Evolutionary conservation across 129 eudicot genomes (phyloP).

Genomic region (Pittosporum tobira): DNA sequence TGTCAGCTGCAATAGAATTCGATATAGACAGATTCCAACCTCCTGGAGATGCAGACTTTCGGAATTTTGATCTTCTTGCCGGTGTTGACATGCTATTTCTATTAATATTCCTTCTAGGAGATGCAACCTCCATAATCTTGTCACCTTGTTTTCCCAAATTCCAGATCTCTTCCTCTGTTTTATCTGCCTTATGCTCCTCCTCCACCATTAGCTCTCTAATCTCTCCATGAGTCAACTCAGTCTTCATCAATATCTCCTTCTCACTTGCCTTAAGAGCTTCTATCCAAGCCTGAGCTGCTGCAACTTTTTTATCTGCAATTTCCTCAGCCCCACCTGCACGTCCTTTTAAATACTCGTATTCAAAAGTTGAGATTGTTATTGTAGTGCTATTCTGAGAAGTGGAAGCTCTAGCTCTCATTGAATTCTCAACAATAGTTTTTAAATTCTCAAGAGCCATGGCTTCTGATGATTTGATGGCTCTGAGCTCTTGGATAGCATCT

Average conservation of each 20-base stretch:
- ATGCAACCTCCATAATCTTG: slow-evolving; percentile 11
- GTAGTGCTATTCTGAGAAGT: slow-evolving; percentile 31
- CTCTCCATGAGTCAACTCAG: slow-evolving; percentile 31
- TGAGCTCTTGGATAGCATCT: slow-evolving; percentile 43
- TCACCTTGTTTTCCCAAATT: slow-evolving; percentile 9
- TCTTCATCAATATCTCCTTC: slow-evolving; percentile 44
- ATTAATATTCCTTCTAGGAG: slow-evolving; percentile 22
- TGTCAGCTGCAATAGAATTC: slow-evolving; percentile 20
- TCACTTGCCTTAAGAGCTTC: slow-evolving; percentile 70
- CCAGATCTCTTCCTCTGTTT: slow-evolving; percentile 15
- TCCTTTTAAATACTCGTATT: slow-evolving; percentile 57
- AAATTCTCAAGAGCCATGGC: slow-evolving; percentile 39
- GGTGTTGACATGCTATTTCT: slow-evolving; percentile 26
- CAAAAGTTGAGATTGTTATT: slow-evolving; percentile 51
- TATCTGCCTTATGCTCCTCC: slow-evolving; percentile 20
- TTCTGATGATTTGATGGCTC: slow-evolving; percentile 50
- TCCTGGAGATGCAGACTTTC: slow-evolving; percentile 36
- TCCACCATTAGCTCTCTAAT: slow-evolving; percentile 23
- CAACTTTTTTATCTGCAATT: slow-evolving; percentile 70
- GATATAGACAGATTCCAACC: slow-evolving; percentile 23
- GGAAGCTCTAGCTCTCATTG: slow-evolving; percentile 39
- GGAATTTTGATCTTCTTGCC: slow-evolving; percentile 26
- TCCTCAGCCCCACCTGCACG: slow-evolving; percentile 50
- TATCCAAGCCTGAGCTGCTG: slow-evolving; percentile 77
- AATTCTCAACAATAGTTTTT: slow-evolving; percentile 26